Percentiles rank a stretch among this genome's conserved stretches.
phyloP scores from a whole-genome alignment of 2,329 filamentous ascomycete genomes.

The Endothia cerciana region DNA sequence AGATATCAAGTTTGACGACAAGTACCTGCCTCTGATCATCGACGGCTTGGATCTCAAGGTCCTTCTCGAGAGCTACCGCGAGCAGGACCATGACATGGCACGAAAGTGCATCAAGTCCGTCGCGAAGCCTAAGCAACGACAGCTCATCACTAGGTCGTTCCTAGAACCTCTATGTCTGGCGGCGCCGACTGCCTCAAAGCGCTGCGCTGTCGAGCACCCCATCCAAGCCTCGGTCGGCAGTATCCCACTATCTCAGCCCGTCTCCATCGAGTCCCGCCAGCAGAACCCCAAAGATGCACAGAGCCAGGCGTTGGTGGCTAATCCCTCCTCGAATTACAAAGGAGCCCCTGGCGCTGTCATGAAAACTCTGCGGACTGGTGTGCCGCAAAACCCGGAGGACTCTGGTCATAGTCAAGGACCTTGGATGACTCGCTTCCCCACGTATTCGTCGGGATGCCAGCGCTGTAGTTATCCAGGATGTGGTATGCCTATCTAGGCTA shows the following conservation, averaged over 20 bases:
- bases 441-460: too few relatives aligned
- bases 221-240: background rate
- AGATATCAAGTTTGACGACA: conserved; percentile 14
- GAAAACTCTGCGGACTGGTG: too few relatives aligned
- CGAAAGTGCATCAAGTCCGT: background rate
- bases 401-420: too few relatives aligned
- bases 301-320: background rate
- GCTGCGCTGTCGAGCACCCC: background rate
- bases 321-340: too few relatives aligned
- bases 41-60: background rate
- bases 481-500: too few relatives aligned
- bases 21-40: conserved; percentile 7
- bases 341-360: too few relatives aligned
- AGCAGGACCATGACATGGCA: conserved; percentile 3
- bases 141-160: background rate
- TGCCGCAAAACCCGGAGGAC: too few relatives aligned
- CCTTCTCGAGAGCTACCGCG: background rate
- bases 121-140: background rate
- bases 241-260: background rate
- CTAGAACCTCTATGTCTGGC: background rate
- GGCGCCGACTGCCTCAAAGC: background rate
- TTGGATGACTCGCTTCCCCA: too few relatives aligned
- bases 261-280: background rate
- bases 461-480: too few relatives aligned
- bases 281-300: background rate